Evolutionary conservation across 1,284 basidiomycete species (phyloP), one percentile per base, ranked within the genome.

Genomic region (Cystobasidium sp.): DNA sequence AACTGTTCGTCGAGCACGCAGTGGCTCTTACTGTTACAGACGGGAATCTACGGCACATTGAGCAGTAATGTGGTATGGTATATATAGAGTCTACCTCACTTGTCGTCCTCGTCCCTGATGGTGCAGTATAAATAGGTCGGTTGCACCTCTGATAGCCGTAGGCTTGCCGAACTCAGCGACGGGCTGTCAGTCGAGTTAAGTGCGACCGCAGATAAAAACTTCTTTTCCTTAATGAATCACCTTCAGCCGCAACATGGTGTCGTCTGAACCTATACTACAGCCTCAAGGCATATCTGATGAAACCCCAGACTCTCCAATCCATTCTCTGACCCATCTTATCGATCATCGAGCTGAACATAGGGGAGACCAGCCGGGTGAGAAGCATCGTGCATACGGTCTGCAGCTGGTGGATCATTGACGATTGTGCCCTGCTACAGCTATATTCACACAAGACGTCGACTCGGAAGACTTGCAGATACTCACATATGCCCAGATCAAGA

Each of bases 211-310:
- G 5, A 31, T 31, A 22, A 41, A 18, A n/a, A 56, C 12, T 18
- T 41, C 1, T 16, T 41, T 59, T 59, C 14, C 39, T 39, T 59
- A 3, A 31, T 56, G 12, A 37, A 6, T 3, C 20, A 16, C 56
- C 12, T n/a, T 8, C 3, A 43, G 20, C 7, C 43, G 47, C 8
- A 49, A 5, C 8, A 63, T 63, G 61, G 61, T 63, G 10, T 63
- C 43, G 5, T 41, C 61, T 6, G 61, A 63, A 14, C 61, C 44
- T 49, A 24, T 63, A 31, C 44, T 63, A 12, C 61, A 63, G 61
- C 61, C 61, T 41, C 61, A 63, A 47, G 64, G 64, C 64, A 66
- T 66, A n/a, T 18, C 51, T 22, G 64, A 66, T 37, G 64, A 66
- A 37, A 51, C 47, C 6, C 49, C 64, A 4, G 49, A 66, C 7